Evolutionary conservation across 2,329 filamentous ascomycete species (phyloP), one percentile per base, ranked within the genome.

Genomic region (Colletotrichum sp.): DNA sequence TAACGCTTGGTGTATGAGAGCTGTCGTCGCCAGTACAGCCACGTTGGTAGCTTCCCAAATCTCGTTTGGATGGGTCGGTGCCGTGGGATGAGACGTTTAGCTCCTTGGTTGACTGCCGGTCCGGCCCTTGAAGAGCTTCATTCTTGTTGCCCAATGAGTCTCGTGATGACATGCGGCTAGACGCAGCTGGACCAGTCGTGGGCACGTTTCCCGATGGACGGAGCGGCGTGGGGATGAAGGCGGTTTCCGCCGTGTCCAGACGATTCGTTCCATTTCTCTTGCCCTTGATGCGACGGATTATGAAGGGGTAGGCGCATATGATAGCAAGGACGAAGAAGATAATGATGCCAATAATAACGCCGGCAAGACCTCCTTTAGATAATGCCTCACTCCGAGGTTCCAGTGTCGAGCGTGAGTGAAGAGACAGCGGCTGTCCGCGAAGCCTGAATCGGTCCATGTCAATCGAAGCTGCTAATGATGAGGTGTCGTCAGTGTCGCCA

Each of bases 231-330:
- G 79, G 77, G 52, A 77, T 78, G 57, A 80, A 77, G 66, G 80
- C 81, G 28, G 79, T 79, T 79, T 86, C 85, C 32, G 79, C 85
- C 32, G 79, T 77, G 71, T 85, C 84, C 64, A 79, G 75, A 15
- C 76, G 69, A 52, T 77, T 76, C n/a, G 79, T 52, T 59, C 63
- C 77, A 65, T 79, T 78, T 69, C 76, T 80, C 44, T 81, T 80
- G 64, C 80, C 81, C 73, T 80, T 34, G 68, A 83, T 71, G n/a
- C 75, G 79, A 60, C 83, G 78, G 63, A 87, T 79, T 49, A 87
- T 76, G 70, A 87, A 80, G 16, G 86, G 86, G 69, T 87, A 87
- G 52, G 86, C 81, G 69, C 86, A 87, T 44, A 87, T 77, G 67
- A 81, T 77, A 64, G 85, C 72, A 15, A 87, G 81, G 16, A 78